Evolutionary conservation across 495 filamentous ascomycete species (phyloP), one percentile per base, ranked within the genome.

Genomic region (Aspergillus steynii): DNA sequence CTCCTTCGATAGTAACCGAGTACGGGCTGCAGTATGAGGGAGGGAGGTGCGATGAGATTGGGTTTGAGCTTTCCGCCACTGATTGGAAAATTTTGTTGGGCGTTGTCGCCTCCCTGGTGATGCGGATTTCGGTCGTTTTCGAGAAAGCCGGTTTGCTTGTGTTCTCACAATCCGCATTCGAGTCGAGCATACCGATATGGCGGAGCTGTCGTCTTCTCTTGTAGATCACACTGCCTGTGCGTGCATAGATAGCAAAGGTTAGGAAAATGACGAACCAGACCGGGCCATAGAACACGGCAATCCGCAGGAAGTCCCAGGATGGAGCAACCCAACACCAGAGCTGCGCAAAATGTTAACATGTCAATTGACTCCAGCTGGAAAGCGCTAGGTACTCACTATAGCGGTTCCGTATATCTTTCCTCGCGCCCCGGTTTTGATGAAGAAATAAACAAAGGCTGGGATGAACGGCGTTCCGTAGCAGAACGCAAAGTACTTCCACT

Each of bases 281-380:
- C 7, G 92, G 91, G 0, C 83, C 92, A 69, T 96, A 96, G 70
- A 96, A 93, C 31, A 84, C 81, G 10, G 86, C 86, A 50, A 96
- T 85, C 32, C 92, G 86, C 56, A 92, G 82, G 34, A 88, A 80
- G 60, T 92, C 88, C 86, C 88, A 94, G 20, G 82, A 67, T 1
- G 68, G 61, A 57, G 81, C 79, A 28, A 96, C 75, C 92, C 92
- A 96, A 69, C 92, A 96, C 92, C 92, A 96, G 28, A 96, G 64
- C 77, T 86, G 56, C 9, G 48, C 50, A 46, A 28, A 42, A 12
- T 60, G n/a, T 29, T 14, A 26, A 7, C 6, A 26, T 9, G 9
- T 9, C 2, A n/a, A 50, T 12, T 27, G 5, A 14, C 29, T 8
- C 31, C 20, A 29, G 15, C 46, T 14, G 29, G 28, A 26, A 37